These are phyloP conservation scores for Fennellomyces sp. DNA, from an alignment of 371 early-diverging fungal genomes.

Conservation along the genomic window DNA sequence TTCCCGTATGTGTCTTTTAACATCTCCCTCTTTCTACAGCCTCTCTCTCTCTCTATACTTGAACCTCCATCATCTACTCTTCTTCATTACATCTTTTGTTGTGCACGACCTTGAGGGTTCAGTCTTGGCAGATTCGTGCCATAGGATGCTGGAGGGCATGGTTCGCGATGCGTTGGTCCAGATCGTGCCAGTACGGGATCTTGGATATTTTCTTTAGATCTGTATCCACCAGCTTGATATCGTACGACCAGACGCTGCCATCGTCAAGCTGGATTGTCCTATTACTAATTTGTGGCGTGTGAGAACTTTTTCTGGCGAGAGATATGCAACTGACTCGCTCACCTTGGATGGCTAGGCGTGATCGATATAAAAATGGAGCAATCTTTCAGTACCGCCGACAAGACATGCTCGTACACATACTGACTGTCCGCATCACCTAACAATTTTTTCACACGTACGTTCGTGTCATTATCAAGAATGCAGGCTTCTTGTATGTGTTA, in stretches of 20 bases:
- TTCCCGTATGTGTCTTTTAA: not conserved
- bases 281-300: not conserved
- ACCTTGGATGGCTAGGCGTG: not conserved
- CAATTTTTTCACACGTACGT: no score
- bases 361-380: conserved; percentile 53
- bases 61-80: conserved; percentile 4
- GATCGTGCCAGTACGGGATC: conserved; percentile 47
- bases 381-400: conserved; percentile 67
- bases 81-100: not conserved
- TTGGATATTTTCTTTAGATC: conserved; percentile 53
- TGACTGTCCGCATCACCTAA: conserved; percentile 19
- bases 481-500: no score
- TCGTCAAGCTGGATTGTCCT: not conserved
- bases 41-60: no score
- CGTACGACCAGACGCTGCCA: conserved; percentile 17
- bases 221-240: conserved; percentile 51
- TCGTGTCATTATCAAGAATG: no score
- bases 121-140: not conserved
- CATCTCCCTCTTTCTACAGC: not conserved
- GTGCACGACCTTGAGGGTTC: not conserved
- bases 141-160: conserved; percentile 18
- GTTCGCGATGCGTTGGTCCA: conserved; percentile 51
- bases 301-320: not conserved
- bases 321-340: not conserved
- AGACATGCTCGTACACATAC: conserved; percentile 45